Evolutionary conservation across 2,329 filamentous ascomycete species (phyloP).

Genomic region (Chaetomiaceae sp.): DNA sequence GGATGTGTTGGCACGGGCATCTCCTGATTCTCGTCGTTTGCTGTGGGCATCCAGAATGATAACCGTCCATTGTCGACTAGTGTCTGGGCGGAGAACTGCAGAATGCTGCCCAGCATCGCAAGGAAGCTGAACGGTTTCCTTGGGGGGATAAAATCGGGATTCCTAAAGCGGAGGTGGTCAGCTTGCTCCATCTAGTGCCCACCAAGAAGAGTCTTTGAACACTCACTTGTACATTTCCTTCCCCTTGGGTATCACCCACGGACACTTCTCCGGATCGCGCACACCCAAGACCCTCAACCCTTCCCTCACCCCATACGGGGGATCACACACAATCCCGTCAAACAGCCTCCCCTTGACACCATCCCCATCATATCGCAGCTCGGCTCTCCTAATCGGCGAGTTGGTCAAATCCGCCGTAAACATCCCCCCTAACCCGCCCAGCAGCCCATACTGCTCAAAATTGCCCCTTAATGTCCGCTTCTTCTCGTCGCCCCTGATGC

Average conservation of each 20-base stretch:
- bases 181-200: no score
- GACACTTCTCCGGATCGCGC: conserved; percentile 59
- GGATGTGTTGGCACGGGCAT: conserved; percentile 74
- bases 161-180: conserved; percentile 33
- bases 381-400: conserved; percentile 60
- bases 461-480: conserved; percentile 60
- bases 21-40: conserved; percentile 72
- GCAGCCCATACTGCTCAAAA: conserved; percentile 76
- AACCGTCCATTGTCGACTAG: conserved; percentile 76
- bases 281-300: conserved; percentile 82
- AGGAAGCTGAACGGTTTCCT: conserved; percentile 91
- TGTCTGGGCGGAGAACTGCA: conserved; percentile 72
- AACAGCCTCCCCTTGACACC: conserved; percentile 49
- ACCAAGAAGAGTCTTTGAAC: no score
- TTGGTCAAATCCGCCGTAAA: conserved; percentile 89
- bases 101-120: conserved; percentile 84
- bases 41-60: conserved; percentile 96
- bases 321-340: conserved; percentile 92
- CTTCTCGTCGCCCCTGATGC: conserved; percentile 67
- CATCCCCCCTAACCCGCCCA: conserved; percentile 63
- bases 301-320: conserved; percentile 91
- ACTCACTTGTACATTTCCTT: conserved; percentile 63
- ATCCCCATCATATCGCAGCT: conserved; percentile 29
- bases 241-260: conserved; percentile 63
- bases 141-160: conserved; percentile 71